Evolutionary conservation across 2,329 filamentous ascomycete genomes (phyloP), one percentile per base, ranked within the genome.

Genomic region (Escovopsis sp.): DNA sequence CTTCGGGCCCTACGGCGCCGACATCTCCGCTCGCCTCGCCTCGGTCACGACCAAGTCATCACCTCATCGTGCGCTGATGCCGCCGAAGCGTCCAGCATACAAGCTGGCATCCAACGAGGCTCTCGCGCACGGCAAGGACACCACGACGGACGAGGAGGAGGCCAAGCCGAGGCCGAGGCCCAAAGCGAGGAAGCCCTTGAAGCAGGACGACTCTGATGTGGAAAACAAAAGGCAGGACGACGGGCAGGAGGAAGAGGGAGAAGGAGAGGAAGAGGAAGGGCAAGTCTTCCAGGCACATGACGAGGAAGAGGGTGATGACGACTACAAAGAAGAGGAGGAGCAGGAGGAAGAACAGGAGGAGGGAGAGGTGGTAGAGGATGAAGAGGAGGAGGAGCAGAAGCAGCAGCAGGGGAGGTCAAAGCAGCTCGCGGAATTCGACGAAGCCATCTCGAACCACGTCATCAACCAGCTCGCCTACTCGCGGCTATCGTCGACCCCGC

Each of bases 391-490:
- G 23, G 23, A 23, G 23, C 23, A 23, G 15, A 15, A 15, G 23
- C 23, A 23, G 23, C 4, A 23, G 23, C 4, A 34, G 33, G 5
- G 10, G 23, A 23, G 6, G 6, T 23, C 33, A 34, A 34, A 12
- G 12, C 18, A 23, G 28, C 33, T 36, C 15, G 19, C 37, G 6
- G 59, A 62, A 40, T 54, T 66, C 36, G 61, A 69, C 42, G 60
- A 64, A 18, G 49, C 58, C 28, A 58, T 91, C 49, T 73, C 74
- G 53, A 94, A 95, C 61, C 91, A 98, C 58, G 79, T 94, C 48
- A 75, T 91, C 59, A 96, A 96, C 62, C 91, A 98, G 63, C 75
- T 98, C 28, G 91, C 91, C 30, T 98, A 85, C 62, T 95, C 91
- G 2, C 84, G 89, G 26, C 72, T 96, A 6, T 88, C 89, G 12